Evolutionary conservation across 2,329 filamentous ascomycete species (phyloP).

Genomic region (Simplicillium aogashimaense): DNA sequence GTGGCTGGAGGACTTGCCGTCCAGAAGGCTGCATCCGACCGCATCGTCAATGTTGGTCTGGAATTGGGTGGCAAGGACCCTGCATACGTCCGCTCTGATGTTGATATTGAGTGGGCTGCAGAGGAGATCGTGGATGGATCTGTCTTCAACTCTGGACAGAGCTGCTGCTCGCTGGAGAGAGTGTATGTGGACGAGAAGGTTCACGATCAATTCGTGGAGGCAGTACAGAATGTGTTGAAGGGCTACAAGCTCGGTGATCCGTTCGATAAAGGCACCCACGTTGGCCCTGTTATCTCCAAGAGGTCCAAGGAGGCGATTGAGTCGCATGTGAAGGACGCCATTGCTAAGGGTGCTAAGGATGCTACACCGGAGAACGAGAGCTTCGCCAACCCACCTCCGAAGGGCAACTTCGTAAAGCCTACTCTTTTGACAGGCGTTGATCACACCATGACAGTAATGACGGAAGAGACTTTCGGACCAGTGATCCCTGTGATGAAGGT

Average conservation of each 20-base stretch:
- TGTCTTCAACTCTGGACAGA: slow-evolving; percentile 98
- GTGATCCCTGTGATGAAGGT: slow-evolving; percentile 88
- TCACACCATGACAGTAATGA: slow-evolving; percentile 83
- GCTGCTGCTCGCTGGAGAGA: slow-evolving; percentile 86
- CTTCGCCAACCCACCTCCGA: slow-evolving; percentile 61
- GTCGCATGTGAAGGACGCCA: slow-evolving; percentile 70
- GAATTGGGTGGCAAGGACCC: slow-evolving; percentile 94
- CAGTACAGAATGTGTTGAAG: slow-evolving; percentile 68
- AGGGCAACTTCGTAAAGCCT: slow-evolving; percentile 82
- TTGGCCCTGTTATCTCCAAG: slow-evolving; percentile 84
- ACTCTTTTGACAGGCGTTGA: slow-evolving; percentile 71
- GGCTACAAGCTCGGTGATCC: slow-evolving; percentile 87
- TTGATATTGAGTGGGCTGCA: slow-evolving; percentile 83
- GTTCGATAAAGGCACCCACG: slow-evolving; percentile 63
- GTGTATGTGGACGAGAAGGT: slow-evolving; percentile 83
- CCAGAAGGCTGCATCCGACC: slow-evolving; percentile 73
- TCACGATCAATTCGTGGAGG: slow-evolving; percentile 72
- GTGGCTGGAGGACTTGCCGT: slow-evolving; percentile 80
- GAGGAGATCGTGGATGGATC: slow-evolving; percentile 92
- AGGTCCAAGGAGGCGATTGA: slow-evolving; percentile 66
- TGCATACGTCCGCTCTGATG: slow-evolving; percentile 77
- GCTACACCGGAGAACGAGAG: slow-evolving; percentile 73
- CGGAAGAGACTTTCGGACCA: slow-evolving; percentile 88
- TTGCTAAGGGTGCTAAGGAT: slow-evolving; percentile 75
- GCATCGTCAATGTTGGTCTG: slow-evolving; percentile 76